phyloP scores from a whole-genome alignment of 2,329 filamentous ascomycete species.

The Immersiporthe knoxdaviesiana region DNA sequence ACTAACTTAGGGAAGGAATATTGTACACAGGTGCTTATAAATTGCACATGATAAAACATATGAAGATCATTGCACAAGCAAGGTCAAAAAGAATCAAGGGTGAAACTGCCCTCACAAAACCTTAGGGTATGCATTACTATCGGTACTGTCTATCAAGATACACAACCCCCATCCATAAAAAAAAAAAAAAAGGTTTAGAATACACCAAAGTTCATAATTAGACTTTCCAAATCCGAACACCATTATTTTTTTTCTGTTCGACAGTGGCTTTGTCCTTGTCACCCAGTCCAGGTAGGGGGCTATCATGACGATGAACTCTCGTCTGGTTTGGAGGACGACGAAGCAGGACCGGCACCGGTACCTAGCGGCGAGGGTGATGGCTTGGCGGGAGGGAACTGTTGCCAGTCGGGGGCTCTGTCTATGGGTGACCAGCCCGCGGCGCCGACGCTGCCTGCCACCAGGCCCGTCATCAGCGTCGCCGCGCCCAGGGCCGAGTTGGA shows the following conservation, averaged over 20 bases:
- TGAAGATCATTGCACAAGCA: neutral
- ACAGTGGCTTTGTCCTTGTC: neutral
- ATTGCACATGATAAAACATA: too few relatives aligned
- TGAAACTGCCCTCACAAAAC: neutral
- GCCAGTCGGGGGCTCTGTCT: slow-evolving; percentile 50
- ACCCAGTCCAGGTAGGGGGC: neutral
- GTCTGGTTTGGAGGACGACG: slow-evolving; percentile 16
- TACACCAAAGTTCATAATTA: neutral
- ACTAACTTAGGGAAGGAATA: too few relatives aligned
- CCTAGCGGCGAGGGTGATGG: slow-evolving; percentile 23
- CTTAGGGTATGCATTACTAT: slow-evolving; percentile 12
- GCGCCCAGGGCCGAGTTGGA: slow-evolving; percentile 74
- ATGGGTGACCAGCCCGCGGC: slow-evolving; percentile 77
- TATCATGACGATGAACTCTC: slow-evolving; percentile 16
- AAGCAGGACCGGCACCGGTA: neutral
- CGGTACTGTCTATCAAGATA: slow-evolving; percentile 5
- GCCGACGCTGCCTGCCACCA: slow-evolving; percentile 72
- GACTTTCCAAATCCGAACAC: neutral
- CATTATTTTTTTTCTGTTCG: neutral
- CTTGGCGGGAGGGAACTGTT: slow-evolving; percentile 37
- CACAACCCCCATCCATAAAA: neutral
- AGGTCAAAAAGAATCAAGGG: neutral
- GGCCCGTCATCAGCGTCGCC: slow-evolving; percentile 80
- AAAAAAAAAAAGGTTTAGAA: neutral
- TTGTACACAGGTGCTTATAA: too few relatives aligned